Evolutionary conservation across 2,329 filamentous ascomycete genomes (phyloP).

Genomic region (Penicillium sclerotigenum): DNA sequence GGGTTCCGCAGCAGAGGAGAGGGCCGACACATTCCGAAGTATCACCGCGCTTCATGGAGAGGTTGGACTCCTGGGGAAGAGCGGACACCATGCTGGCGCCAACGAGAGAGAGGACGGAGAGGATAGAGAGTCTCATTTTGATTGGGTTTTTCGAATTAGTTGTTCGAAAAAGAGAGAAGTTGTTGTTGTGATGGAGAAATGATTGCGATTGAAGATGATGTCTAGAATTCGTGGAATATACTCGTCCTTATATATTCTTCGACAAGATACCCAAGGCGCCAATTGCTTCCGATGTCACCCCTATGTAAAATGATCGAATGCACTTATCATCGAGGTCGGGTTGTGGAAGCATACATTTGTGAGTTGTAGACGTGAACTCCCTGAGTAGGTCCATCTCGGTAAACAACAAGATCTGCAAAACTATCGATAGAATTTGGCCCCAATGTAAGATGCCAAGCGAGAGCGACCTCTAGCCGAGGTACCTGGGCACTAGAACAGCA

Average conservation of each 20-base stretch:
- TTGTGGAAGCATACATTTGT: background rate
- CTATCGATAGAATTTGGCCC: constrained; percentile 14
- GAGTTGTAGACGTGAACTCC: constrained; percentile 6
- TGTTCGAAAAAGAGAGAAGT: background rate
- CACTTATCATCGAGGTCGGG: constrained; percentile 3
- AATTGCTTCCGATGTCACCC: background rate
- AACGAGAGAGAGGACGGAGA: constrained; percentile 32
- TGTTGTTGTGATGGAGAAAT: background rate
- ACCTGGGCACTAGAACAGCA: background rate
- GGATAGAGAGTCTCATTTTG: constrained; percentile 29
- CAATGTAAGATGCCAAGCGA: background rate
- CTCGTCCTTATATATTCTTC: constrained; percentile 9
- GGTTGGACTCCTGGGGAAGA: constrained; percentile 10
- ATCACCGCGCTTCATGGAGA: constrained; percentile 14
- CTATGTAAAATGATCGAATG: background rate
- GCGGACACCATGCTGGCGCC: constrained; percentile 31
- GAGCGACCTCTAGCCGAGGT: background rate
- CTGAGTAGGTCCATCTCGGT: background rate
- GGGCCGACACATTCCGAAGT: constrained; percentile 20
- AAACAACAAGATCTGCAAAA: constrained; percentile 10
- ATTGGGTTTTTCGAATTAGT: background rate
- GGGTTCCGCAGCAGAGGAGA: constrained; percentile 28
- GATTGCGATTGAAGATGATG: constrained; percentile 2
- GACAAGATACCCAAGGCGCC: background rate
- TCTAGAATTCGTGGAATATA: background rate